These are phyloP conservation scores for Cystobasidium sp. DNA, from an alignment of 1,284 basidiomycete species.

Conservation along the genomic window DNA sequence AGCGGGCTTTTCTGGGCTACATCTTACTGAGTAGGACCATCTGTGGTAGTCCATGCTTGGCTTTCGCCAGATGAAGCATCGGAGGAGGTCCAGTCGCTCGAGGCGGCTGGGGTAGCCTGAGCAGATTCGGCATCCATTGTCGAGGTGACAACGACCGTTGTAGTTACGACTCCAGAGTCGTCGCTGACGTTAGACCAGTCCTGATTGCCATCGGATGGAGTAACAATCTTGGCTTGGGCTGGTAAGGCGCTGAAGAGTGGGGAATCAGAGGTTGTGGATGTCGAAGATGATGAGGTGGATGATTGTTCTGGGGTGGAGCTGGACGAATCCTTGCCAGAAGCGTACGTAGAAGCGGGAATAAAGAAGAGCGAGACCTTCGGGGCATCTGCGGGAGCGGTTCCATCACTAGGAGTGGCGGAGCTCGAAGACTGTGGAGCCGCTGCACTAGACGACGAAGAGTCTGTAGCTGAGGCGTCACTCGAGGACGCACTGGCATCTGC, in stretches of 20 bases:
- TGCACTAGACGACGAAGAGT: not conserved
- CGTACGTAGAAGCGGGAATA: constrained; percentile 48
- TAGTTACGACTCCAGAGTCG: constrained; percentile 21
- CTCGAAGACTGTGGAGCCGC: constrained; percentile 2
- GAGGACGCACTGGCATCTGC: constrained; percentile 15
- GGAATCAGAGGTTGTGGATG: not conserved
- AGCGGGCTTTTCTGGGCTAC: too few relatives aligned
- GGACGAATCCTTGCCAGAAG: constrained; percentile 19
- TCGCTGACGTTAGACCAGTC: not conserved
- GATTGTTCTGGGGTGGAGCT: constrained; percentile 17
- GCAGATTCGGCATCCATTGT: constrained; percentile 25
- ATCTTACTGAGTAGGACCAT: not conserved
- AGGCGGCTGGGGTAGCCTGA: not conserved
- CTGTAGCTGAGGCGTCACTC: not conserved
- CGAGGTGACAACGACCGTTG: constrained; percentile 23
- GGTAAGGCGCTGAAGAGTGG: not conserved
- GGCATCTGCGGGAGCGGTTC: constrained; percentile 19
- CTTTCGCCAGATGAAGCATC: not conserved
- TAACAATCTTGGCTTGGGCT: not conserved
- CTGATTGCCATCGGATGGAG: constrained; percentile 13
- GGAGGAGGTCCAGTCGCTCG: constrained; percentile 2
- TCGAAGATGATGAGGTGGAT: not conserved
- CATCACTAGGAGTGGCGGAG: constrained; percentile 30
- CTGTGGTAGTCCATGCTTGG: not conserved
- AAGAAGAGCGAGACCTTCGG: constrained; percentile 47